A percentile compares a stretch with the other conserved stretches of the same genome.
These are phyloP conservation scores for Alternaria solani DNA, from an alignment of 2,329 filamentous ascomycete species.

Conservation along the genomic window DNA sequence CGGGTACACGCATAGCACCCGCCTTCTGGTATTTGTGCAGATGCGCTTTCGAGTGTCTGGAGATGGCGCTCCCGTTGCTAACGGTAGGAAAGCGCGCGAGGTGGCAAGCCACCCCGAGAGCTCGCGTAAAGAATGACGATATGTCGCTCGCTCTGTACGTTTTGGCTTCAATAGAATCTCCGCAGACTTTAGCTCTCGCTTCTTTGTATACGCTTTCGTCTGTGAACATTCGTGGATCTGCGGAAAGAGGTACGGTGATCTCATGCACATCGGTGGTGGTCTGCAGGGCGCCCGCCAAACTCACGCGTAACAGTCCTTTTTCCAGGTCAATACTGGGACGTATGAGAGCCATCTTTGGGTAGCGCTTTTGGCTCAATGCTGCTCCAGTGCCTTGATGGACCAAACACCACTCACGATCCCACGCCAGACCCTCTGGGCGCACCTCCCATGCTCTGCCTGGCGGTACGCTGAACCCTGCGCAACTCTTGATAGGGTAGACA, in stretches of 20 bases:
- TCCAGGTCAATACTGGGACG: conserved; percentile 77
- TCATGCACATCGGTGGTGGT: conserved; percentile 44
- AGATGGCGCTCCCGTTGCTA: conserved; percentile 60
- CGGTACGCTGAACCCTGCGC: conserved; percentile 78
- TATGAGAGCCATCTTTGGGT: conserved; percentile 87
- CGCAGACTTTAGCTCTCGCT: conserved; percentile 76
- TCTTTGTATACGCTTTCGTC: conserved; percentile 50
- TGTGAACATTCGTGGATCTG: conserved; percentile 67
- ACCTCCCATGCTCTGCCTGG: conserved; percentile 74
- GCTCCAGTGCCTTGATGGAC: conserved; percentile 85
- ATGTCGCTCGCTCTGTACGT: conserved; percentile 73
- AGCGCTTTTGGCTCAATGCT: conserved; percentile 86
- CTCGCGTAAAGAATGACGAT: conserved; percentile 78
- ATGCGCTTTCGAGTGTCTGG: conserved; percentile 76
- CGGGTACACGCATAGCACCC: conserved; percentile 56
- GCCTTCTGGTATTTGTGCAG: conserved; percentile 60
- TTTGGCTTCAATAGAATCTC: conserved; percentile 75
- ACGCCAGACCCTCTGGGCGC: conserved; percentile 80
- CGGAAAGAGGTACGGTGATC: conserved; percentile 67
- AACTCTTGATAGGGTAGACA: conserved; percentile 95
- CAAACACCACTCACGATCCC: conserved; percentile 97
- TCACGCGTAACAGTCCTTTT: conserved; percentile 70
- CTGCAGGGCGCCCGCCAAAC: conserved; percentile 54
- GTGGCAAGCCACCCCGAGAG: conserved; percentile 79
- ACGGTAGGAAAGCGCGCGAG: conserved; percentile 81